Evolutionary conservation across 2,329 filamentous ascomycete genomes (phyloP).

Genomic region (Hypomyces perniciosus): DNA sequence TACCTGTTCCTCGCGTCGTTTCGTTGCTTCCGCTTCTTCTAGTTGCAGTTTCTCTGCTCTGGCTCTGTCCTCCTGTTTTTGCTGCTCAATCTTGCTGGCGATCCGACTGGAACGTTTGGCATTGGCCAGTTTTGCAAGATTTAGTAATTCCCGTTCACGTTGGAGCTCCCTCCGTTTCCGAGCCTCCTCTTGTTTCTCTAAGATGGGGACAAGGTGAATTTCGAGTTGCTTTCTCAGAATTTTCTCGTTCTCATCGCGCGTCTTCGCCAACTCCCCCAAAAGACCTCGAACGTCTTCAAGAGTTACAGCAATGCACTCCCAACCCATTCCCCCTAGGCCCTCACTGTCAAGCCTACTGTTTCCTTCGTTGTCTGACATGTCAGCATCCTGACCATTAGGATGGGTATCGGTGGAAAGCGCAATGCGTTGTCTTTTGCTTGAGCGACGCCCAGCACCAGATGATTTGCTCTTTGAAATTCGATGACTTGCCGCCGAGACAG

Average conservation of each 20-base stretch:
- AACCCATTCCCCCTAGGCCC: slow-evolving; percentile 69
- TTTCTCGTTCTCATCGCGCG: slow-evolving; percentile 80
- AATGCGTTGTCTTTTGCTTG: slow-evolving; percentile 66
- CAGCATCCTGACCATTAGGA: slow-evolving; percentile 32
- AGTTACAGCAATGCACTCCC: slow-evolving; percentile 86
- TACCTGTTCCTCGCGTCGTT: slow-evolving; percentile 60
- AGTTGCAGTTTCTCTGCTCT: slow-evolving; percentile 57
- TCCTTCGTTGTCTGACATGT: slow-evolving; percentile 26
- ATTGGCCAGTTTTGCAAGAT: slow-evolving; percentile 79
- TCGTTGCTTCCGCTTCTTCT: slow-evolving; percentile 53
- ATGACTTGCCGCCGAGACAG: slow-evolving; percentile 40
- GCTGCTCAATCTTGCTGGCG: slow-evolving; percentile 72
- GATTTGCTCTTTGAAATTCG: slow-evolving; percentile 46
- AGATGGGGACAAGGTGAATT: slow-evolving; percentile 73
- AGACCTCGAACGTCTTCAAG: slow-evolving; percentile 71
- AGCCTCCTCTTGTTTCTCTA: slow-evolving; percentile 72
- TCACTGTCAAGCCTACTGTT: slow-evolving; percentile 43
- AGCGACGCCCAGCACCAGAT: slow-evolving; percentile 47
- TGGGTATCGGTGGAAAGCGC: slow-evolving; percentile 25
- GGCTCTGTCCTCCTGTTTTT: slow-evolving; percentile 65
- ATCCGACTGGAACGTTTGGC: slow-evolving; percentile 91
- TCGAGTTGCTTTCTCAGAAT: slow-evolving; percentile 64
- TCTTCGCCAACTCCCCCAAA: slow-evolving; percentile 64
- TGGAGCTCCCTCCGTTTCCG: slow-evolving; percentile 64
- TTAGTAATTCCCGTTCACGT: slow-evolving; percentile 72